phyloP scores from a whole-genome alignment of 192 early-diverging fungal species.

The Powellomyces hirtus region DNA sequence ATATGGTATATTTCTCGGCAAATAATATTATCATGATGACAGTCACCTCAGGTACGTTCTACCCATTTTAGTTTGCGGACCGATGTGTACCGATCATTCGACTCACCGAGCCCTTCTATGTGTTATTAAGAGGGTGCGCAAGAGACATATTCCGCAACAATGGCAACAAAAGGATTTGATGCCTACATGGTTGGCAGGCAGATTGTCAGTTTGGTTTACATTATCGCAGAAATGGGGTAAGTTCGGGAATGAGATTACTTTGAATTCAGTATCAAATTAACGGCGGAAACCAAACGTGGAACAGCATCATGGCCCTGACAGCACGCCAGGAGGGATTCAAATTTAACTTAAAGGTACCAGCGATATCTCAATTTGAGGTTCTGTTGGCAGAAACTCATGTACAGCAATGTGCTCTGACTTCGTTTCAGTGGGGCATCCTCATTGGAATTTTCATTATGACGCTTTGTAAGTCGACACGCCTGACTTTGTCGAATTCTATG shows the following conservation, averaged over 20 bases:
- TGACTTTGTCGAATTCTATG: neutral
- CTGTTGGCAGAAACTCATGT: too few relatives aligned
- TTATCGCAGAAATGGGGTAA: neutral
- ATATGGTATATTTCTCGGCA: neutral
- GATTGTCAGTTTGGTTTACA: neutral
- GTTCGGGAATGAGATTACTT: neutral
- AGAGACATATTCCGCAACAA: neutral
- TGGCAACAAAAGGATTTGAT: slow-evolving; percentile 4
- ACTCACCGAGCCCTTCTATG: neutral
- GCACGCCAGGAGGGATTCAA: slow-evolving; percentile 8
- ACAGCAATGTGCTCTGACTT: too few relatives aligned
- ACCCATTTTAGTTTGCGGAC: neutral
- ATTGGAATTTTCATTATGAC: slow-evolving; percentile 10
- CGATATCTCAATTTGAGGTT: too few relatives aligned
- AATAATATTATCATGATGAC: neutral
- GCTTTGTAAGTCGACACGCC: neutral
- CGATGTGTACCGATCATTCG: too few relatives aligned
- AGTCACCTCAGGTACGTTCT: slow-evolving; percentile 2
- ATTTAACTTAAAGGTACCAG: slow-evolving; percentile 5
- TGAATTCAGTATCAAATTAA: too few relatives aligned
- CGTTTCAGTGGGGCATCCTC: slow-evolving; percentile 8
- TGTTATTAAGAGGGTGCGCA: neutral
- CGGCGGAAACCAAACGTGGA: too few relatives aligned
- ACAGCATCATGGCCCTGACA: slow-evolving; percentile 7
- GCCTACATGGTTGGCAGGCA: slow-evolving; percentile 9